Base-by-base conservation (phyloP, 169 alveolate genomes). In the Plasmodium adleri region DNA sequence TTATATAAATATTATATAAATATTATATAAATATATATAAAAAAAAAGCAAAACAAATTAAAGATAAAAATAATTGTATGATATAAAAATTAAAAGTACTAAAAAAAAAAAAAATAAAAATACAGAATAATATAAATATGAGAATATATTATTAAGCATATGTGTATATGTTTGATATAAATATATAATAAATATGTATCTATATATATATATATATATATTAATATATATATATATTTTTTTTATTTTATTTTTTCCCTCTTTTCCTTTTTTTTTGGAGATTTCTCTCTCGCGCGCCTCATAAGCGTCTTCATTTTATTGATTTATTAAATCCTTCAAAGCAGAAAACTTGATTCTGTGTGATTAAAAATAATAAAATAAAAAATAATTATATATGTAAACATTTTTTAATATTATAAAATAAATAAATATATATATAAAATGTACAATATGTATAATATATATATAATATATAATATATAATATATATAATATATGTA, bases 261-360 rank as follows among this genome's bases (percentile, higher is more conserved):
- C 6, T 12, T 56, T 56, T 56, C 17, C 5, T 56, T 56, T 15
- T 56, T 56, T 56, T 56, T 32, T n/a, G 15, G n/a, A 56, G 8
- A 7, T 56, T 10, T 56, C 17, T 56, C 0, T 0, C 63, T n/a
- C n/a, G 0, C 5, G 0, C 17, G 9, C 6, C 5, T 56, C 50
- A 64, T 39, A 64, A 39, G 43, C 43, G 2, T 64, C 15, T 64
- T 52, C 26, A 64, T 24, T 32, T 28, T 12, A 13, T 45, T 68
- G 85, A 56, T 80, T 56, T 54, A 86, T 70, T 66, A 86, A 72
- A 52, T 45, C 47, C 66, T 86, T 72, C 32, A 86, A 54, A 12
- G 92, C 80, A 43, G 92, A 86, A 49, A 86, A 86, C 66, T 47
- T 70, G n/a, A 86, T 86, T 28, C 92, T 86, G 8, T 7, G 45